A percentile compares a stretch with the other conserved stretches of the same genome.
These are phyloP conservation scores for Penicillium sp. DNA, from an alignment of 2,329 filamentous ascomycete species.

Conservation along the genomic window DNA sequence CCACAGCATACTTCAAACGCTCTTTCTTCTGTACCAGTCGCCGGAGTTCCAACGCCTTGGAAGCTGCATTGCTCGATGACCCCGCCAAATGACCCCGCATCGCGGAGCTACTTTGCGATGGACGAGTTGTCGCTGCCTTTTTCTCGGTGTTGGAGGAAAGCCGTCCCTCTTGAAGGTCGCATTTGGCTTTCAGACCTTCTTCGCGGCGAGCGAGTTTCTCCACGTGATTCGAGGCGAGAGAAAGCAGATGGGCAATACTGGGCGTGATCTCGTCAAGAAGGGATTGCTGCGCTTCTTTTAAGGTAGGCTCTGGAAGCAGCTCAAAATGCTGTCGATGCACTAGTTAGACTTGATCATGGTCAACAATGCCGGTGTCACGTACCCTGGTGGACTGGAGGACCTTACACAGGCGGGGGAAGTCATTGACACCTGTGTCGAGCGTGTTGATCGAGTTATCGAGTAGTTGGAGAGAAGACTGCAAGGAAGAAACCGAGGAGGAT, in stretches of 20 bases:
- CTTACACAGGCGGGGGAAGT: constrained; percentile 58
- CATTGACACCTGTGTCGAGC: constrained; percentile 56
- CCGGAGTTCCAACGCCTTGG: constrained; percentile 55
- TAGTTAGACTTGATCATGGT: background rate
- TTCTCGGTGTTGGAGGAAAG: constrained; percentile 43
- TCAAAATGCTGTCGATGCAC: constrained; percentile 68
- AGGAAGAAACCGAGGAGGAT: constrained; percentile 54
- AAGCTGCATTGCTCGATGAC: constrained; percentile 22
- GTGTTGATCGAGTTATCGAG: constrained; percentile 59
- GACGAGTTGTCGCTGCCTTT: constrained; percentile 19
- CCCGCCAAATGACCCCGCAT: constrained; percentile 25
- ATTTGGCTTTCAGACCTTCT: constrained; percentile 73
- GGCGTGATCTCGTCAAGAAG: constrained; percentile 87
- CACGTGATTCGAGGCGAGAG: constrained; percentile 74
- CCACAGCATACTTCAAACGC: constrained; percentile 77
- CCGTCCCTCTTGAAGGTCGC: constrained; percentile 74
- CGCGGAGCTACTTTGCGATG: constrained; percentile 16
- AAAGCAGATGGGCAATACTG: constrained; percentile 70
- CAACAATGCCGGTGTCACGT: constrained; percentile 21
- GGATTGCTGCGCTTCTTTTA: constrained; percentile 74
- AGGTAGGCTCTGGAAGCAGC: constrained; percentile 76
- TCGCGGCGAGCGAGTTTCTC: constrained; percentile 78
- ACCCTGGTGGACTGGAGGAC: constrained; percentile 59
- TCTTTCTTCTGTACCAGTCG: constrained; percentile 76
- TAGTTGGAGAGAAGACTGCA: constrained; percentile 56